Base-by-base conservation (phyloP, 148 eudicot species). In the Camellia granthamiana region DNA sequence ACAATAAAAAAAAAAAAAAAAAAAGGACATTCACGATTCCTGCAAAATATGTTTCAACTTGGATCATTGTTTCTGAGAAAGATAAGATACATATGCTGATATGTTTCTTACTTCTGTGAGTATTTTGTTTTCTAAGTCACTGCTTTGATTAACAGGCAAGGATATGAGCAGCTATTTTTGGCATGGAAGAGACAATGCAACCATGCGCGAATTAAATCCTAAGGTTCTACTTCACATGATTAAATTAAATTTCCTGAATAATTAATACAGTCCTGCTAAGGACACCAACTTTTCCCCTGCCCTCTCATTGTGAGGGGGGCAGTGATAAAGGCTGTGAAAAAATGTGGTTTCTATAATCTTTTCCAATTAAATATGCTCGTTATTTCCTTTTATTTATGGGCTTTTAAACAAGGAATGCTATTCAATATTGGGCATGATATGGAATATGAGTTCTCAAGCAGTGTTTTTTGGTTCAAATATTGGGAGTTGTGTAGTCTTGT, bases 111-210 rank as follows among this genome's bases (percentile, higher is more conserved):
- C 52, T 47, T 74, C 30, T 38, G 43, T 62, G 54, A 49, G 6
- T 69, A 21, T 41, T 63, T 46, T 30, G 11, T 73, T 81, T 59
- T 60, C 46, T 67, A 59, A 15, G 43, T 49, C 52, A 42, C 2
- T 67, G 14, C 72, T 80, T 86, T 79, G 44, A 64, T 86, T 83
- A 72, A 74, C 91, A 95, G 98, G 99, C 80, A 93, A 88, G 82
- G 80, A 77, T 54, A 80, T 75, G 2, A 79, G 83, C 79, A 90
- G 91, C 88, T 96, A 91, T 84, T 96, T 64, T 88, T 96, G 99
- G 99, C 99, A 96, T 88, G 99, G 99, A 76, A 88, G 99, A 87
- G 95, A 96, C 83, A 84, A 78, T 75, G 56, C 74, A 74, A 90
- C 97, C 62, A 81, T 47, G 69, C 94, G 92, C 75, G 98, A 96